A percentile compares a stretch with the other conserved stretches of the same genome.
These are phyloP conservation scores for Leptomonas seymouri DNA, from an alignment of 208 protist genomes.

Conservation along the genomic window DNA sequence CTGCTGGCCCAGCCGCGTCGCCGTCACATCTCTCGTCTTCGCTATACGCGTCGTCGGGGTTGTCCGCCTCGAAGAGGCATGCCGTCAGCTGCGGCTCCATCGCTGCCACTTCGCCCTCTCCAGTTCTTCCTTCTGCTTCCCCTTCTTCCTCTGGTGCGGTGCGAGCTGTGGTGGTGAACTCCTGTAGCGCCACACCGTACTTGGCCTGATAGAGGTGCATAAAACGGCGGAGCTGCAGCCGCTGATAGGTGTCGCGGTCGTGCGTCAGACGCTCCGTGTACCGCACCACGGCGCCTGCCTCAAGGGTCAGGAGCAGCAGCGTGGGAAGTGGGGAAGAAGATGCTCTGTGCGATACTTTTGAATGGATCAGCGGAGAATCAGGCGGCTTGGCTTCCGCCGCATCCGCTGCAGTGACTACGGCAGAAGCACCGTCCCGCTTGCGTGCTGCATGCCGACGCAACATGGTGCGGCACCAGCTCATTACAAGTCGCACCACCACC, in stretches of 20 bases:
- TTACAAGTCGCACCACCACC: constrained; percentile 49
- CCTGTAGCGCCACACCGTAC: constrained; percentile 42
- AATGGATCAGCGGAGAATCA: too few relatives aligned
- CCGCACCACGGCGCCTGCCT: constrained; percentile 37
- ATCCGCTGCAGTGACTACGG: not conserved
- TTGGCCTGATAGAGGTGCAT: constrained; percentile 51
- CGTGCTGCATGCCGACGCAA: constrained; percentile 17
- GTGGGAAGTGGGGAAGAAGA: constrained; percentile 5
- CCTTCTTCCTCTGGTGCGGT: not conserved
- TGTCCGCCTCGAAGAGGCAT: constrained; percentile 4
- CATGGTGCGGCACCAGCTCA: constrained; percentile 52
- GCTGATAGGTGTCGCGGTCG: constrained; percentile 52
- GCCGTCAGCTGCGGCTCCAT: constrained; percentile 5
- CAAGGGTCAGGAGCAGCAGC: constrained; percentile 56
- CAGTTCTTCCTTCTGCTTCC: too few relatives aligned
- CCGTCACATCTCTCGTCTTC: constrained; percentile 7
- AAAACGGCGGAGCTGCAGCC: constrained; percentile 66
- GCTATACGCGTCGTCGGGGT: constrained; percentile 14
- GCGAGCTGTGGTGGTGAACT: not conserved
- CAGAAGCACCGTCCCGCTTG: not conserved
- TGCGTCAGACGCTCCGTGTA: constrained; percentile 64
- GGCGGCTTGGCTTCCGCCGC: too few relatives aligned
- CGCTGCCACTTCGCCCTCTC: not conserved
- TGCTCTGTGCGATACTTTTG: too few relatives aligned
- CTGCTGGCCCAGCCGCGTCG: not conserved